Base-by-base conservation (phyloP, 345 rosid species). In the Acer campestre region DNA sequence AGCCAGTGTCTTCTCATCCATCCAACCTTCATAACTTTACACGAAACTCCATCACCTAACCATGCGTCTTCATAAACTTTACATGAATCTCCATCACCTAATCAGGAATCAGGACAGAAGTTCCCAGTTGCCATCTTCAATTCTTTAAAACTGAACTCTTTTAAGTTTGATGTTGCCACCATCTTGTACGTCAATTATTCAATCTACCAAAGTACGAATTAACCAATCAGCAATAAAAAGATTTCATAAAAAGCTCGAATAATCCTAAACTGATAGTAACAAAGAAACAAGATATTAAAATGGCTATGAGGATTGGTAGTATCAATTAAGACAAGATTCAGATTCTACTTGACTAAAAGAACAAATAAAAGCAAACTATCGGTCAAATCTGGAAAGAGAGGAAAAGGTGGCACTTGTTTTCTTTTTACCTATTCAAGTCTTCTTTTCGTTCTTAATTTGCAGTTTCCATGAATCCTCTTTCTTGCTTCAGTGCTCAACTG, bases 71-170 rank as follows among this genome's bases (percentile, higher is more conserved):
- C 35, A 31, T 31, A 31, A 58, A 94, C 97, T 69, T 78, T 89
- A 0, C 97, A 97, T 9, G 90, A 94, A 7, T 95, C 97, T 38
- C 95, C 97, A 74, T 90, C 89, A 1, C 97, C 98, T 86, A 94
- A 78, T 80, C 90, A 74, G 72, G 88, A 64, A 31, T 94, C 97
- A 58, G 89, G 11, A 67, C 70, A 86, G 75, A 94, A 94, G 74
- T 84, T 89, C 82, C 69, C 88, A 0, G 95, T 90, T 2, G 94
- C 92, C 0, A 75, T 80, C 78, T 75, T 90, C 79, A 94, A 75
- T 31, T 92, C 97, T 49, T 85, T 53, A 81, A 95, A 74, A 10
- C 2, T 74, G 78, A 25, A 93, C 42, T 75, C 86, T 77, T 85
- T 90, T 68, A 95, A 85, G 76, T 74, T 81, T 1, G 88, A 78